Conservation (phyloP, 2,329 filamentous ascomycete species). For the Xylaria sp. region DNA sequence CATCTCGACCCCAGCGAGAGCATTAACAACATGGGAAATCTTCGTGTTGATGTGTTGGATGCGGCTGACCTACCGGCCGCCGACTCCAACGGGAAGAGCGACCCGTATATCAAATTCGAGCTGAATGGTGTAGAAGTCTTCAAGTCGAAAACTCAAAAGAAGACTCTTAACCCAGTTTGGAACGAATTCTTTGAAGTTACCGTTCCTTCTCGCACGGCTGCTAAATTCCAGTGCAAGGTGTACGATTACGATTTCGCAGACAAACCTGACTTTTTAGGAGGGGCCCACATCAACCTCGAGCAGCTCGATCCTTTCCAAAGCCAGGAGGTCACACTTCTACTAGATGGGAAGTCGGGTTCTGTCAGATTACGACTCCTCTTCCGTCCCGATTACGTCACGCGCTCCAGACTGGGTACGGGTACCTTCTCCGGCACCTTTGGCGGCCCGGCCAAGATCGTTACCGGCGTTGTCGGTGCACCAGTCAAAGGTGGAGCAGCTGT, state of each 20-base stretch:
- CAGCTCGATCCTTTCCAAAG: slow-evolving; percentile 86
- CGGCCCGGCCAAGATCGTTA: slow-evolving; percentile 87
- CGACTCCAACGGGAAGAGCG: slow-evolving; percentile 95
- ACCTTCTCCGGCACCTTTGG: slow-evolving; percentile 94
- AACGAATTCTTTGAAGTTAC: slow-evolving; percentile 93
- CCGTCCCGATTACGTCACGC: slow-evolving; percentile 89
- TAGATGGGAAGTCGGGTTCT: slow-evolving; percentile 90
- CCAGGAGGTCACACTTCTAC: slow-evolving; percentile 76
- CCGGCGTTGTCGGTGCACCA: slow-evolving; percentile 83
- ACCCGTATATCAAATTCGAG: slow-evolving; percentile 95
- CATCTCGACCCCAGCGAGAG: slow-evolving; percentile 92
- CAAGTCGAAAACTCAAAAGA: slow-evolving; percentile 97
- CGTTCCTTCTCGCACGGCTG: slow-evolving; percentile 84
- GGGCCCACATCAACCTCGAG: slow-evolving; percentile 78
- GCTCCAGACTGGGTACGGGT: slow-evolving; percentile 87
- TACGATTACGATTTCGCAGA: slow-evolving; percentile 98
- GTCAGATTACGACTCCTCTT: slow-evolving; percentile 88
- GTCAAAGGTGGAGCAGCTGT: slow-evolving; percentile 90
- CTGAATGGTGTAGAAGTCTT: slow-evolving; percentile 89
- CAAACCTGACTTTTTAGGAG: slow-evolving; percentile 90
- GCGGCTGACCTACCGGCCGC: slow-evolving; percentile 89
- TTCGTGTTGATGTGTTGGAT: slow-evolving; percentile 93
- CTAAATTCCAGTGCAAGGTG: slow-evolving; percentile 84
- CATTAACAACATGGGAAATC: slow-evolving; percentile 98
- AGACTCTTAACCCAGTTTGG: slow-evolving; percentile 94